Evolutionary conservation across 2,329 filamentous ascomycete species (phyloP), one percentile per base, ranked within the genome.

Genomic region (Cladosporium sphaerospermum): DNA sequence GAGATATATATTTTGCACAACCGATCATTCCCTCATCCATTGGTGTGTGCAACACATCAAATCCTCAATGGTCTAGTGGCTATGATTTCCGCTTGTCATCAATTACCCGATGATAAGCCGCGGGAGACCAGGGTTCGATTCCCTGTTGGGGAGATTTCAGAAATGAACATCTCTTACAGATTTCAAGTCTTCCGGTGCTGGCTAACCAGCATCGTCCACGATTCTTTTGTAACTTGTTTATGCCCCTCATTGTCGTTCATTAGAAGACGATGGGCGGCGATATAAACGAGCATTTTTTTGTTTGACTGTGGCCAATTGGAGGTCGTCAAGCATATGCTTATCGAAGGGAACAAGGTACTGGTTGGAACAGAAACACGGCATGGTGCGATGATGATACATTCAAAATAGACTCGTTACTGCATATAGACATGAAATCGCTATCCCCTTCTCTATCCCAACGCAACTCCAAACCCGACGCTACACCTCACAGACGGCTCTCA

Each of bases 401-500:
- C 36, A 39, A 37, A 39, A 14, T 14, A 36, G 36, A 39, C 36
- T 39, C 36, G 36, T 39, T 13, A 39, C 36, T 39, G 36, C 36
- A 39, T 39, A 39, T 14, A 39, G 8, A 39, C 8, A 14, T n/a
- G 10, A 14, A 39, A 39, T 8, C 11, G 9, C 11, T 7, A 39
- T 9, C n/a, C 5, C 13, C 8, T 14, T 5, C 36, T 13, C 11
- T 5, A n/a, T 14, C n/a, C 36, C n/a, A 18, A 14, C n/a, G 8
- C n/a, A 39, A 14, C n/a, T 9, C n/a, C 8, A 11, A 4, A 8
- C 13, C 36, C 8, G 8, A 39, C n/a, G 13, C 13, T 4, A 4
- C 4, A 14, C 4, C n/a, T 50, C 28, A 96, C 71, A 96, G 73
- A 61, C 88, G 82, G 69, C 87, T 91, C 72, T 96, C 89, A 55